A percentile compares a stretch with the other conserved stretches of the same genome.
Conservation (phyloP, 257 asterid species). For the Schizonepeta tenuifolia region DNA sequence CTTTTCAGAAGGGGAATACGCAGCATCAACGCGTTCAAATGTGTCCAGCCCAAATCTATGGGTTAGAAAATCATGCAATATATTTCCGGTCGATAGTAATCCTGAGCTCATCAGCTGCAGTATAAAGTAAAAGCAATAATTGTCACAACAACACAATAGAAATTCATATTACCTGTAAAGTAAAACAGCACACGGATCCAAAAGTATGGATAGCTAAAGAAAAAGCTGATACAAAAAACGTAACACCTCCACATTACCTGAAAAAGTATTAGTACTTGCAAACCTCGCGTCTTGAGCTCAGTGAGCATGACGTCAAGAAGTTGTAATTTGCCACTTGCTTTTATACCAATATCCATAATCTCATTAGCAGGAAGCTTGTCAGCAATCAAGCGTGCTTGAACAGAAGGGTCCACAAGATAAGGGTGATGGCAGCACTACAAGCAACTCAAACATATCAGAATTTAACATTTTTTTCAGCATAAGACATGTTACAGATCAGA, state of each 20-base stretch:
- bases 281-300: conserved; percentile 57
- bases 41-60: conserved; percentile 66
- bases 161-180: conserved; percentile 3
- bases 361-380: conserved; percentile 51
- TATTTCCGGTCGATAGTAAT: conserved; percentile 52
- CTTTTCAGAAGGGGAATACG: conserved; percentile 47
- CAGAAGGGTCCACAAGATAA: conserved; percentile 59
- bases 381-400: conserved; percentile 49
- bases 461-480: conserved; percentile 23
- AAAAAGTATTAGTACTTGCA: conserved; percentile 68
- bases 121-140: conserved; percentile 27
- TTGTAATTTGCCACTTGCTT: conserved; percentile 84
- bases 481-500: conserved; percentile 14
- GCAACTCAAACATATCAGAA: conserved; percentile 31
- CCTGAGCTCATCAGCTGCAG: conserved; percentile 59
- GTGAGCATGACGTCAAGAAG: conserved; percentile 74
- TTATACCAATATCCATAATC: conserved; percentile 65
- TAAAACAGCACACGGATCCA: conserved; percentile 11
- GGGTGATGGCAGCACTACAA: conserved; percentile 93
- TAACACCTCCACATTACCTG: conserved; percentile 57
- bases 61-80: conserved; percentile 71
- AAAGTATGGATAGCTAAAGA: conserved; percentile 19
- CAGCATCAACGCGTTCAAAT: conserved; percentile 70
- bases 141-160: conserved; percentile 18
- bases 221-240: background rate